These are phyloP conservation scores for Claviceps sp. DNA, from an alignment of 2,329 filamentous ascomycete species.

Conservation along the genomic window DNA sequence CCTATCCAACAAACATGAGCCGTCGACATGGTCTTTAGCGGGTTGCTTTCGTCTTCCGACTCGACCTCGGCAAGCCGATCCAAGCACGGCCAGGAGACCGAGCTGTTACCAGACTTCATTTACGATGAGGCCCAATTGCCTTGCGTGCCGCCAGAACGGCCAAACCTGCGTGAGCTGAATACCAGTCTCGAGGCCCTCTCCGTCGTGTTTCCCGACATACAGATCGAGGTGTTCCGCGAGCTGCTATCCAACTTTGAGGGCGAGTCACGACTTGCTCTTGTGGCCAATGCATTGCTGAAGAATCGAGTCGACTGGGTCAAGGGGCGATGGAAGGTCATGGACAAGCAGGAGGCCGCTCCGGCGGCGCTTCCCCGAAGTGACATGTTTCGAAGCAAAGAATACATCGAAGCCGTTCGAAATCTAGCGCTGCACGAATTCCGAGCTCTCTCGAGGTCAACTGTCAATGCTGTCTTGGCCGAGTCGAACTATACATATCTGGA, in stretches of 20 bases:
- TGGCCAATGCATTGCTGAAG: constrained; percentile 65
- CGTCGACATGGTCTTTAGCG: constrained; percentile 35
- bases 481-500: constrained; percentile 67
- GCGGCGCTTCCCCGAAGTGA: constrained; percentile 43
- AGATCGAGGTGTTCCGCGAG: constrained; percentile 70
- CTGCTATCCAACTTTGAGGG: constrained; percentile 63
- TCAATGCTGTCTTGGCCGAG: constrained; percentile 68
- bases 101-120: constrained; percentile 33
- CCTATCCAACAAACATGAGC: constrained; percentile 18
- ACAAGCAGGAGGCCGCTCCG: constrained; percentile 19
- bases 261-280: constrained; percentile 62
- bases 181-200: constrained; percentile 53
- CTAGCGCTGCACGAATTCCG: constrained; percentile 64
- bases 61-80: constrained; percentile 20
- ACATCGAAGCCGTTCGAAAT: constrained; percentile 55
- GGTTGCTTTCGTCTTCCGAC: constrained; percentile 31
- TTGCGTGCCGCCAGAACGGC: constrained; percentile 34
- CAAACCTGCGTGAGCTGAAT: constrained; percentile 58
- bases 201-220: constrained; percentile 66
- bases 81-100: constrained; percentile 16
- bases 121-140: constrained; percentile 41
- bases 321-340: constrained; percentile 45
- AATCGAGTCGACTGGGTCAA: constrained; percentile 57
- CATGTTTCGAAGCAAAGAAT: constrained; percentile 51
- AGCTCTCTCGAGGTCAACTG: constrained; percentile 56